phyloP scores from a whole-genome alignment of 2,329 filamentous ascomycete genomes.

The Neophaeococcomyces mojaviensis region DNA sequence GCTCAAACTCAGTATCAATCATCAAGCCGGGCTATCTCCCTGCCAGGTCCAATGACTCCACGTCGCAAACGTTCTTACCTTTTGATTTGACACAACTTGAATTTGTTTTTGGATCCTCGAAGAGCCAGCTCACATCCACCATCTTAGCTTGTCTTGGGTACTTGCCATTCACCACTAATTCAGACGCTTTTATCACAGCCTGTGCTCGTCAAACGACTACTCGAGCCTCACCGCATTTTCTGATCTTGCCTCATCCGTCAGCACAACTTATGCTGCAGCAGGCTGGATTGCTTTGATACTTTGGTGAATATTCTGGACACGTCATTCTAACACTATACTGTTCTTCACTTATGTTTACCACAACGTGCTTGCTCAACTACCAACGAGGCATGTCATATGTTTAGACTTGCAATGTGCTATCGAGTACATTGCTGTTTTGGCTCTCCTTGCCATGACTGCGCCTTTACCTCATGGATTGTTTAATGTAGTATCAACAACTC shows the following conservation, averaged over 20 bases:
- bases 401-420: slow-evolving; percentile 3
- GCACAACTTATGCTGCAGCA: not conserved
- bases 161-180: slow-evolving; percentile 6
- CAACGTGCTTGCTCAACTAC: not conserved
- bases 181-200: slow-evolving; percentile 1
- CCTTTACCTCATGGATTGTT: slow-evolving; percentile 36
- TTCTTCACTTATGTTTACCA: slow-evolving; percentile 2
- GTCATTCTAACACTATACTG: not conserved
- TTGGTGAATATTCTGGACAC: not conserved
- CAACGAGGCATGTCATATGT: not conserved
- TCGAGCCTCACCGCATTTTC: slow-evolving; percentile 9
- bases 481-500: slow-evolving; percentile 34
- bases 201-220: slow-evolving; percentile 3
- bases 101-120: not conserved
- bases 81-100: slow-evolving; percentile 2
- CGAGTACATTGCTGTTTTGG: not conserved
- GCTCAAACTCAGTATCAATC: not conserved
- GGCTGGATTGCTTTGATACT: not conserved
- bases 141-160: slow-evolving; percentile 2
- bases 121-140: not conserved
- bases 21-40: not conserved
- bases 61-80: not conserved
- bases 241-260: not conserved
- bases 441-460: slow-evolving; percentile 28
- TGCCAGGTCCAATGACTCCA: not conserved